A percentile compares a stretch with the other conserved stretches of the same genome.
Evolutionary conservation across 1,284 basidiomycete species (phyloP).

Genomic region (Cystobasidiaceae sp.): DNA sequence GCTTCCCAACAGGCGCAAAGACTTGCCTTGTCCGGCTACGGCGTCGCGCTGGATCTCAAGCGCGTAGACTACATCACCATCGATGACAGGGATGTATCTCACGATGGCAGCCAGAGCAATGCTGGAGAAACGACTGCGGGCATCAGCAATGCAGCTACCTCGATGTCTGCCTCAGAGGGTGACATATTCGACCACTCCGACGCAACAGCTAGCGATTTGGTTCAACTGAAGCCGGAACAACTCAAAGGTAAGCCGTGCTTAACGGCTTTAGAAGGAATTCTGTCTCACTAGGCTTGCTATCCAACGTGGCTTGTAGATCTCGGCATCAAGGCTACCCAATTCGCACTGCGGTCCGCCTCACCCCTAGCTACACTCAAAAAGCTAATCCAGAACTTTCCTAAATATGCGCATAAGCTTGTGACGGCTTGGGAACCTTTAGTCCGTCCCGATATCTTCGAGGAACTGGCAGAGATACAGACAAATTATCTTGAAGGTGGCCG

Average conservation of each 20-base stretch:
- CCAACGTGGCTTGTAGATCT: conserved; percentile 57
- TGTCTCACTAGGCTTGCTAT: too few relatives aligned
- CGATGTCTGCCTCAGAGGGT: too few relatives aligned
- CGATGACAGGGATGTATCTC: conserved; percentile 60
- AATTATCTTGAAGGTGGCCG: conserved; percentile 29
- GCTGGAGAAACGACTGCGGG: not conserved
- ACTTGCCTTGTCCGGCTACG: conserved; percentile 59
- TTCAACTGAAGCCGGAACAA: conserved; percentile 61
- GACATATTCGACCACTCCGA: conserved; percentile 32
- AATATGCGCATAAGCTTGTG: conserved; percentile 65
- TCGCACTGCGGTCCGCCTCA: conserved; percentile 59
- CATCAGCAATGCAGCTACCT: conserved; percentile 40
- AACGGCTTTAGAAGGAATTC: too few relatives aligned
- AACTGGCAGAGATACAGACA: conserved; percentile 57
- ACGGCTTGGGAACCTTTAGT: conserved; percentile 49
- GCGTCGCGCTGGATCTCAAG: conserved; percentile 86
- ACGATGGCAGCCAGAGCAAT: not conserved
- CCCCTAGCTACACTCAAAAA: conserved; percentile 61
- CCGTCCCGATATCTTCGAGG: conserved; percentile 52
- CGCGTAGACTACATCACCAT: conserved; percentile 95
- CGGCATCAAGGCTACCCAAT: conserved; percentile 65
- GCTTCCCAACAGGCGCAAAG: not conserved
- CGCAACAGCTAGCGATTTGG: conserved; percentile 26
- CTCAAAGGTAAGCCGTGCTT: conserved; percentile 54
- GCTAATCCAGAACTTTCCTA: conserved; percentile 82